Conservation (phyloP, 495 filamentous ascomycete genomes). For the Podospora didyma region DNA sequence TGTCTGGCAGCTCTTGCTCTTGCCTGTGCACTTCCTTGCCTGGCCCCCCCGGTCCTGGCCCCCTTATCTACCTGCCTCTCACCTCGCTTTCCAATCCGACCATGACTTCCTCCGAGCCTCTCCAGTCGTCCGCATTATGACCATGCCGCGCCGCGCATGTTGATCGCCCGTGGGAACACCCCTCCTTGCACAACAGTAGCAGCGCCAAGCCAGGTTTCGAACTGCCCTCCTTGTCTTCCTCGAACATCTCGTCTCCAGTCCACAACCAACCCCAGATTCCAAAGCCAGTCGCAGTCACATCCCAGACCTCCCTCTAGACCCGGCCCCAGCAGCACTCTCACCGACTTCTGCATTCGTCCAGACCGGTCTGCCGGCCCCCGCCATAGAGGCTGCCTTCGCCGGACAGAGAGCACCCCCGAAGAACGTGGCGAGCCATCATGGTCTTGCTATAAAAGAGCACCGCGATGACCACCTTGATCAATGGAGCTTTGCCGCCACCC, state of each 20-base stretch:
- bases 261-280: too few relatives aligned
- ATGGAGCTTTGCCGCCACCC: constrained; percentile 39
- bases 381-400: constrained; percentile 7
- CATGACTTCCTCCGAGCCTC: constrained; percentile 21
- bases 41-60: background rate
- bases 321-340: background rate
- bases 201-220: too few relatives aligned
- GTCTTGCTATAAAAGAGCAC: constrained; percentile 24
- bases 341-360: background rate
- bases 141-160: constrained; percentile 18
- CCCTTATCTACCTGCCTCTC: background rate
- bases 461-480: constrained; percentile 41
- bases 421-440: constrained; percentile 22
- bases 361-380: constrained; percentile 1
- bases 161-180: constrained; percentile 15
- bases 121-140: constrained; percentile 23
- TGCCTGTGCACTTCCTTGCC: too few relatives aligned
- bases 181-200: background rate
- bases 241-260: background rate
- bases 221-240: too few relatives aligned
- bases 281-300: too few relatives aligned
- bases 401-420: constrained; percentile 4
- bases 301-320: too few relatives aligned
- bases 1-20: too few relatives aligned
- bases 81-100: constrained; percentile 8